phyloP scores from a whole-genome alignment of 108 stramenopile species.

The Discostella pseudostelligera region DNA sequence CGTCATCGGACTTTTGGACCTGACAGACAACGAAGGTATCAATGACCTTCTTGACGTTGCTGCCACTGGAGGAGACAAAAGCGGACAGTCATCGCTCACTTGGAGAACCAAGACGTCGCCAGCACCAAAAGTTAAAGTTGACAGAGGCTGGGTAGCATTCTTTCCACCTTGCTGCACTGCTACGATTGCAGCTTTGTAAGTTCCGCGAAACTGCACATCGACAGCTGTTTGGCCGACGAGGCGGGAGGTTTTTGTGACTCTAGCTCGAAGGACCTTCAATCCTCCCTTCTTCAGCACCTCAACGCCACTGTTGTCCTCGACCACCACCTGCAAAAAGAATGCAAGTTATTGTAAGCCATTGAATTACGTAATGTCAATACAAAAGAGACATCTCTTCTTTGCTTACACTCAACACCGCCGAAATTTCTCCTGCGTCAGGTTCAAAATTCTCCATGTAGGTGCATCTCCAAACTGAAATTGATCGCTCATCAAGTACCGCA shows the following conservation, averaged over 20 bases:
- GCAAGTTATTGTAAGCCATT: background rate
- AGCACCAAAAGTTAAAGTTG: constrained; percentile 49
- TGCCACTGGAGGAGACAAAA: constrained; percentile 26
- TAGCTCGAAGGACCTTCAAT: constrained; percentile 67
- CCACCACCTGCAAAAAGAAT: constrained; percentile 33
- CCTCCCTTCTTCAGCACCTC: constrained; percentile 63
- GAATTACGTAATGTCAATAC: background rate
- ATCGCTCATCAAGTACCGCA: constrained; percentile 57
- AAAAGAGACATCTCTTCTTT: background rate
- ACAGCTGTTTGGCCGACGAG: constrained; percentile 56
- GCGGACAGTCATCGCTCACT: constrained; percentile 68
- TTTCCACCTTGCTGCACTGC: constrained; percentile 63
- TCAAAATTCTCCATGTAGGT: constrained; percentile 50
- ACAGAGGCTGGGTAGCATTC: constrained; percentile 31
- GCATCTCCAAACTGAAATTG: constrained; percentile 82
- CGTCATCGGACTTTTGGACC: no score
- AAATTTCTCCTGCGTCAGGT: constrained; percentile 67
- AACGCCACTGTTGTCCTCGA: constrained; percentile 50
- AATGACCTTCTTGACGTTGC: no score
- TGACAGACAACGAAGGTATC: no score
- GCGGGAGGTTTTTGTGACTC: constrained; percentile 49
- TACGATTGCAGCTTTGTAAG: constrained; percentile 73
- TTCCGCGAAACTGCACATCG: constrained; percentile 59
- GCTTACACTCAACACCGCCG: constrained; percentile 53
- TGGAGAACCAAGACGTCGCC: constrained; percentile 73